Evolutionary conservation across 345 rosid species (phyloP).

Genomic region (Jatropha curcas): DNA sequence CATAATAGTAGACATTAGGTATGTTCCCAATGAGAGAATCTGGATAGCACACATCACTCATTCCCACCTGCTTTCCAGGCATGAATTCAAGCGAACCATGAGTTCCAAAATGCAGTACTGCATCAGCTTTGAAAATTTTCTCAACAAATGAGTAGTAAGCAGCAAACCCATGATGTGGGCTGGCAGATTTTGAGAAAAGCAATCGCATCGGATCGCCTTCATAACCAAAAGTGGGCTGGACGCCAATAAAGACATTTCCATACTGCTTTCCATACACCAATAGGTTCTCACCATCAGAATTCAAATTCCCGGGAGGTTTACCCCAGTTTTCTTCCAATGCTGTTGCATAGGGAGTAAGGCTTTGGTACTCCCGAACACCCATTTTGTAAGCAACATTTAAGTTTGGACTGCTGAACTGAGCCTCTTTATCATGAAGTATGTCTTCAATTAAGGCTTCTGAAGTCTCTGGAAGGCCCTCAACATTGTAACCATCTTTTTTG

Average conservation of each 20-base stretch:
- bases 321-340: slow-evolving; percentile 99
- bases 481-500: slow-evolving; percentile 76
- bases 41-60: slow-evolving; percentile 94
- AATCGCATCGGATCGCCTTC: slow-evolving; percentile 99
- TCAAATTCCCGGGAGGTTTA: slow-evolving; percentile 92
- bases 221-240: slow-evolving; percentile 98
- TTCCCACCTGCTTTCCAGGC: slow-evolving; percentile 99
- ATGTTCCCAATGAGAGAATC: slow-evolving; percentile 98
- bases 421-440: slow-evolving; percentile 91
- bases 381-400: slow-evolving; percentile 88
- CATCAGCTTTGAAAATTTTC: slow-evolving; percentile 93
- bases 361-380: slow-evolving; percentile 86
- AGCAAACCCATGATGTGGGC: slow-evolving; percentile 97
- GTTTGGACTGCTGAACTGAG: slow-evolving; percentile 96
- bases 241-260: slow-evolving; percentile 94
- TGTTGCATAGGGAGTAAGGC: slow-evolving; percentile 75
- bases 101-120: slow-evolving; percentile 97
- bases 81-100: slow-evolving; percentile 97
- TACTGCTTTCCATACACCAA: slow-evolving; percentile 88
- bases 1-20: slow-evolving; percentile 93
- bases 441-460: slow-evolving; percentile 92
- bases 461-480: slow-evolving; percentile 90
- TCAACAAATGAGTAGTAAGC: slow-evolving; percentile 95
- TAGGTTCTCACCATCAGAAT: slow-evolving; percentile 93
- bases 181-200: slow-evolving; percentile 94